Base-by-base conservation (phyloP, 129 eudicot species). In the Mikania micrantha region DNA sequence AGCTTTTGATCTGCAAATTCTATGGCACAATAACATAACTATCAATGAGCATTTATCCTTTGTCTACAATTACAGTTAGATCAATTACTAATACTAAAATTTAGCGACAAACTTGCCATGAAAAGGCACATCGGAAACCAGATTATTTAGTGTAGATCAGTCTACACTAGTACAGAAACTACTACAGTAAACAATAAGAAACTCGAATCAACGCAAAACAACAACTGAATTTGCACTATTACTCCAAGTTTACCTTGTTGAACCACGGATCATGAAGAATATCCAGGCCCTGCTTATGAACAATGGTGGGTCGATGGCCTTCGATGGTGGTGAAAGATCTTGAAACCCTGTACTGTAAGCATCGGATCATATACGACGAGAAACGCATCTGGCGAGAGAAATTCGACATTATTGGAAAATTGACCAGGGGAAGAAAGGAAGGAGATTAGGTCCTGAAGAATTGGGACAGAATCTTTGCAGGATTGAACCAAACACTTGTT, bases 191-290 rank as follows among this genome's bases (percentile, higher is more conserved):
- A 22, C 38, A 36, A 53, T 34, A 34, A 50, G 32, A 12, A 54
- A 39, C 54, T 52, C 13, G 52, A 44, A 8, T 60, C 11, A 49
- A 38, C 27, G 36, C 48, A 44, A 72, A 67, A 48, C 16, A 25
- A 41, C 16, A 20, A 13, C 39, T 21, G 12, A 70, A 13, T 28
- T 29, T 21, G 44, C 39, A 60, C 19, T 22, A 39, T 10, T 11
- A 53, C 7, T 34, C 36, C 2, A 61, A 27, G 0, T 9, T 25
- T 53, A 93, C 98, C 96, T 93, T 93, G 73, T 93, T 93, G 67
- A 86, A 93, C 98, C 98, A 93, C 1, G 98, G 98, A 88, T 93
- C 98, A 69, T 93, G 98, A 64, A 93, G 98, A 73, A 93, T 93
- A 69, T 93, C 98, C 60, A 93, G 81, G 60, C 98, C 88, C 29